Base-by-base conservation (phyloP, 306 rosid genomes). In the Vigna trinervia region DNA sequence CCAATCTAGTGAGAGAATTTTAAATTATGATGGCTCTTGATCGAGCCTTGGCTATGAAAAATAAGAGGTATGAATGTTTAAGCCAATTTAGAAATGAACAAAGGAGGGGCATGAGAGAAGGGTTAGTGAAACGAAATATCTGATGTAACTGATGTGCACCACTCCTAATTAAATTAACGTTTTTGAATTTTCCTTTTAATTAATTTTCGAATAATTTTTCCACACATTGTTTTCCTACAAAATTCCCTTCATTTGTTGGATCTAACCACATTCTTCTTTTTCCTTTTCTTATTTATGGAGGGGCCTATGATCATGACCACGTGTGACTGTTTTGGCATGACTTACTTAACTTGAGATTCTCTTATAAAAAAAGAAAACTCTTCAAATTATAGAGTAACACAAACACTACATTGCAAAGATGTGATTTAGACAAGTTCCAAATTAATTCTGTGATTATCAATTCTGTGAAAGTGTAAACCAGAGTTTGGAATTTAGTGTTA, bases 221-320 rank as follows among this genome's bases (percentile, higher is more conserved):
- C 60, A 48, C 50, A 77, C 47, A 69, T 71, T 75, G 80, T 66
- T 83, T 67, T 67, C 79, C 65, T 6, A 20, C 52, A 46, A 76
- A 69, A 69, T 69, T 80, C 75, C 51, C 69, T 34, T 43, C 17
- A 10, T 14, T 56, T 73, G 79, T 73, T 73, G 14, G 12, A 66
- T 66, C 75, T 66, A 74, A 66, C 47, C 52, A 74, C 64, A 74
- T 75, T 66, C 84, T 23, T n/a, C 48, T 47, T 56, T 34, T 47
- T 23, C 22, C 70, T 43, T 54, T 36, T 39, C 23, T 45, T 51
- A 45, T 69, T 78, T 34, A 36, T 59, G 62, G 69, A 47, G 50
- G 52, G 71, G 19, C 47, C 47, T 9, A 50, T 5, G 8, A 36
- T 36, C 0, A 36, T 36, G 32, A 51, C 20, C 68, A 77, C 52